Evolutionary conservation across 768 basidiomycete species (phyloP).

Genomic region (Mycena leptocephala): DNA sequence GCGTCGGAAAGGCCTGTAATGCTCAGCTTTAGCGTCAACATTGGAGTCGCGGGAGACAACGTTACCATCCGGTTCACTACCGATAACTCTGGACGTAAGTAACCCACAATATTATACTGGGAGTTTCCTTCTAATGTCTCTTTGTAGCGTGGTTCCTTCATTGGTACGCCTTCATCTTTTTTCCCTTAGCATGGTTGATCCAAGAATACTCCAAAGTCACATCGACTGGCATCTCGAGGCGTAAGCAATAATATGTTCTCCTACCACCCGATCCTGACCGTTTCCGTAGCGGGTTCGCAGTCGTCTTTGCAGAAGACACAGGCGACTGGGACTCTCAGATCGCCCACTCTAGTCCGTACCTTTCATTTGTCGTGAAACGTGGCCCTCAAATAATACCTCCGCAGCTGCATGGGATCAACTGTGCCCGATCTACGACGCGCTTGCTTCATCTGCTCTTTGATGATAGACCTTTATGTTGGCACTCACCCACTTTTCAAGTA

Average conservation of each 20-base stretch:
- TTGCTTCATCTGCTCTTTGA: not conserved
- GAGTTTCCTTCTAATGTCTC: not conserved
- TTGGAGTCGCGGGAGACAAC: conserved; percentile 51
- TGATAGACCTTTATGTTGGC: not conserved
- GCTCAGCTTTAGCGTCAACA: conserved; percentile 48
- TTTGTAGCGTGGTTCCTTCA: conserved; percentile 61
- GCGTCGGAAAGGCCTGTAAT: conserved; percentile 33
- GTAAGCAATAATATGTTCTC: conserved; percentile 41
- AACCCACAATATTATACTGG: not conserved
- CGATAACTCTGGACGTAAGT: conserved; percentile 61
- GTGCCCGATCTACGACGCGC: not conserved
- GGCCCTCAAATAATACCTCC: not conserved
- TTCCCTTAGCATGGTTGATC: not conserved
- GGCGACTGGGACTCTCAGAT: conserved; percentile 6
- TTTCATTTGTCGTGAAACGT: not conserved
- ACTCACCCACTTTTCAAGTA: not conserved
- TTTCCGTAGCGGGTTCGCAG: conserved; percentile 51
- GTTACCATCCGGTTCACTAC: conserved; percentile 67
- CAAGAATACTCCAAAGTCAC: conserved; percentile 43
- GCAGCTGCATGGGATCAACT: not conserved
- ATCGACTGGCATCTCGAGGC: conserved; percentile 69
- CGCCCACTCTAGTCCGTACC: not conserved
- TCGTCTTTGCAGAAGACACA: conserved; percentile 59
- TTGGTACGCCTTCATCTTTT: conserved; percentile 41
- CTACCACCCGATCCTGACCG: not conserved